A percentile compares a stretch with the other conserved stretches of the same genome.
Evolutionary conservation across 768 basidiomycete species (phyloP).

Genomic region (Suillus alpinus): DNA sequence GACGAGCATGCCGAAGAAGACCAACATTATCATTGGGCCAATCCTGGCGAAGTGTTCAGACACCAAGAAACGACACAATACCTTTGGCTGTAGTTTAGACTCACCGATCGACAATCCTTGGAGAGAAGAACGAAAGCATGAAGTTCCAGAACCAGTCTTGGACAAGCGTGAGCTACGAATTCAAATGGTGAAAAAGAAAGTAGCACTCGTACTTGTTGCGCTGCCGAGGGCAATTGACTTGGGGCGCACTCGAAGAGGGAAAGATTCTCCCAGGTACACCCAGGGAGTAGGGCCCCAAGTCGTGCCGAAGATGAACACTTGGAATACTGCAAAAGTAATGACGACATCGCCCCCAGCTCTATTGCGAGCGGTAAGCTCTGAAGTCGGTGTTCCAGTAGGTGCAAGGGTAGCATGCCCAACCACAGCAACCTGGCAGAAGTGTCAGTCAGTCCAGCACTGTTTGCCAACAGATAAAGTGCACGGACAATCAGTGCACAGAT

Average conservation of each 20-base stretch:
- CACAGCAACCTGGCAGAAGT: slow-evolving; percentile 51
- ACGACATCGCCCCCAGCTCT: slow-evolving; percentile 60
- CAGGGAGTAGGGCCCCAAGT: slow-evolving; percentile 80
- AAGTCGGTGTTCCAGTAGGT: slow-evolving; percentile 44
- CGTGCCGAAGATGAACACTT: slow-evolving; percentile 67
- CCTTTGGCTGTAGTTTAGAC: slow-evolving; percentile 12
- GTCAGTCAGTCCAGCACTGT: background rate
- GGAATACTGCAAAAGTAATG: slow-evolving; percentile 76
- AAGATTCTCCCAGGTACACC: slow-evolving; percentile 78
- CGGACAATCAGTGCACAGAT: slow-evolving; percentile 59
- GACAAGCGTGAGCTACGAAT: slow-evolving; percentile 6
- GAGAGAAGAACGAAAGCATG: slow-evolving; percentile 69
- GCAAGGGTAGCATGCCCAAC: slow-evolving; percentile 71
- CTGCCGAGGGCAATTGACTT: slow-evolving; percentile 79
- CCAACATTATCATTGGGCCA: slow-evolving; percentile 70
- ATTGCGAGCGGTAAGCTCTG: slow-evolving; percentile 52
- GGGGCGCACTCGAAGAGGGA: slow-evolving; percentile 76
- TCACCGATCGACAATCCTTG: slow-evolving; percentile 56
- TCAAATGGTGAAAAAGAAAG: background rate
- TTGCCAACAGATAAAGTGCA: background rate
- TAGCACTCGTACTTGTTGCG: slow-evolving; percentile 38
- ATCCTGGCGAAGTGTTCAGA: slow-evolving; percentile 38
- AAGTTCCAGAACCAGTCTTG: slow-evolving; percentile 74
- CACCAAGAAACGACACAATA: background rate
- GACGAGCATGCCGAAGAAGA: slow-evolving; percentile 73